Percentiles rank a stretch among this genome's conserved stretches.
These are phyloP conservation scores for Neodidymelliopsis sp. DNA, from an alignment of 2,329 filamentous ascomycete genomes.

Conservation along the genomic window DNA sequence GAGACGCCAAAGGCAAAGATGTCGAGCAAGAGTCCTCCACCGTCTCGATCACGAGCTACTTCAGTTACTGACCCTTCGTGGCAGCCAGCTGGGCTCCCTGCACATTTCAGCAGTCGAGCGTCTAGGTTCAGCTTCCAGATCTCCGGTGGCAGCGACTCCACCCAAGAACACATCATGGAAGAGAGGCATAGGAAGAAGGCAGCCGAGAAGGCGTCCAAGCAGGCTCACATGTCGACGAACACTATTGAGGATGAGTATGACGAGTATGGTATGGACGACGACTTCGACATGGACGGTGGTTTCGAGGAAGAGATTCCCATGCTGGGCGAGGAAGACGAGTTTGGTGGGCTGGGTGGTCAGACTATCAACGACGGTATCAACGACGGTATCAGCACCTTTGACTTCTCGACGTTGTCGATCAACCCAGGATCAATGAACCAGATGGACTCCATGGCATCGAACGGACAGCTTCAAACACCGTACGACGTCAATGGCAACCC, in stretches of 20 bases:
- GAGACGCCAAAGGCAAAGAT: slow-evolving; percentile 41
- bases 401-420: slow-evolving; percentile 44
- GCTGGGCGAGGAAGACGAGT: slow-evolving; percentile 49
- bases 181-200: slow-evolving; percentile 74
- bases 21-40: slow-evolving; percentile 47
- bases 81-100: slow-evolving; percentile 48
- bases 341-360: slow-evolving; percentile 34
- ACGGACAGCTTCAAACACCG: slow-evolving; percentile 36
- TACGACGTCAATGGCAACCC: slow-evolving; percentile 41
- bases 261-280: slow-evolving; percentile 51
- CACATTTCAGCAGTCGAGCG: slow-evolving; percentile 68
- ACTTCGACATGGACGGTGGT: slow-evolving; percentile 63
- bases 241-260: slow-evolving; percentile 49
- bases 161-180: slow-evolving; percentile 73
- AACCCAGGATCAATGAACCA: slow-evolving; percentile 25
- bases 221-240: slow-evolving; percentile 45
- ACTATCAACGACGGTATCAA: slow-evolving; percentile 39
- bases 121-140: slow-evolving; percentile 86
- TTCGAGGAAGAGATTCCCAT: slow-evolving; percentile 73
- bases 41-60: slow-evolving; percentile 46
- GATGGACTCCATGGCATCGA: slow-evolving; percentile 32
- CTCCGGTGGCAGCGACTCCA: slow-evolving; percentile 71
- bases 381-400: slow-evolving; percentile 29
- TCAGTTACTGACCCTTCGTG: slow-evolving; percentile 48
- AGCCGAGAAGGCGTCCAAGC: slow-evolving; percentile 63